Evolutionary conservation across 225 moss, liverwort and hornwort species (phyloP), one percentile per base, ranked within the genome.

Genomic region (Physcomitrium patens): DNA sequence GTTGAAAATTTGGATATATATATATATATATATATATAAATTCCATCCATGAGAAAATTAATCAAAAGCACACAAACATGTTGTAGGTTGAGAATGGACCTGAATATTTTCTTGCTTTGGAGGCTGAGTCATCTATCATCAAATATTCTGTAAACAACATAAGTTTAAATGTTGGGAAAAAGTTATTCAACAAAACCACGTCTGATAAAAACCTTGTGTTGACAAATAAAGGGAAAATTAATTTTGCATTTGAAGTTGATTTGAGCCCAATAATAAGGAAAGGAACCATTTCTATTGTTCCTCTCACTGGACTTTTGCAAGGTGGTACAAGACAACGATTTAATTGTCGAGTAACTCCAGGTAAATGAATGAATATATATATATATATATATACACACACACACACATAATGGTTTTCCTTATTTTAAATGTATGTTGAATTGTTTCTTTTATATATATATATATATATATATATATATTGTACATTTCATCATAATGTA

Each of bases 51-150:
- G 31, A 37, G 5, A 37, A 37, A 37, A 37, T 37, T 24, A 24
- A 24, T 24, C 1, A 24, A 24, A 24, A 37, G 5, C 31, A 37
- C 31, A 37, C 5, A 7, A 37, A 50, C 49, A 80, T 86, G 79
- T 27, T 96, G 79, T 87, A 96, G 96, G 93, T 94, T 43, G 89
- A 88, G 51, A 83, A 86, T 69, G 96, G 96, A 72, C 94, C 94
- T 2, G 85, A 88, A 10, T 96, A 96, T 73, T 86, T 65, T 49
- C 80, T 96, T 49, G 55, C 72, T 10, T 83, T 96, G 10, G 58
- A 86, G 1, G 96, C 82, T 51, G 88, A 92, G 77, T 92, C 96
- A 17, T 89, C 90, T 14, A 0, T 80, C 0, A 91, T 96, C 5
- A 86, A 84, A 67, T 94, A 96, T 52, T 70, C 15, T 0, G 62